Evolutionary conservation across 495 filamentous ascomycete genomes (phyloP), one percentile per base, ranked within the genome.

Genomic region (Apiosordaria backusii): DNA sequence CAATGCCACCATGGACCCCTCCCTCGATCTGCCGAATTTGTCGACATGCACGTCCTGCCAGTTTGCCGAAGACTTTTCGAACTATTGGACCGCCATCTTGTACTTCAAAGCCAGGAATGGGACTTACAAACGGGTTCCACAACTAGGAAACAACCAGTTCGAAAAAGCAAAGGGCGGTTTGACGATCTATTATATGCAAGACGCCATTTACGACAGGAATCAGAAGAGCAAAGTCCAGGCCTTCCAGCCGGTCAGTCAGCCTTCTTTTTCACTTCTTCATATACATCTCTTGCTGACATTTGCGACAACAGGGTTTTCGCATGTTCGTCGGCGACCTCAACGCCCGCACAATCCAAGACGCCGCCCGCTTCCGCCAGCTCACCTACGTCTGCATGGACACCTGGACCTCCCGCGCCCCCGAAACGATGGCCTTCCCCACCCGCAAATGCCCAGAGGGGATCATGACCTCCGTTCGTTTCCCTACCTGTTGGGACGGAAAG

Each of bases 401-500:
- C 23, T 71, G 69, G 25, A 74, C 78, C 73, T 29, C 26, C 4
- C 50, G 78, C 64, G 70, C 77, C 25, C 61, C 72, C 0, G 75
- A 81, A 71, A 76, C 77, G 62, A 67, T 68, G 6, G 76, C 79
- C 65, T 82, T 84, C 73, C 82, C 82, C 18, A 71, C 70, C 9
- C 68, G 53, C 40, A 78, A 79, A 0, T 84, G 82, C 71, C 67
- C 71, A 15, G 81, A 66, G 26, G 81, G 81, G 59, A 81, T 84
- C 69, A 80, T 83, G 66, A 71, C 79, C 7, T 77, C 80, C 13
- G 80, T 83, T 66, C 81, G 83, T 69, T 84, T 84, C 69, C 82
- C 82, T 25, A 71, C 67, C 60, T 81, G 82, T 72, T 86, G 84
- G 84, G 83, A 87, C 69, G 84, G 84, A 55, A 79, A 81, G 72